A percentile compares a stretch with the other conserved stretches of the same genome.
These are phyloP conservation scores for Potentilla sterilis DNA, from an alignment of 306 rosid species.

Conservation along the genomic window DNA sequence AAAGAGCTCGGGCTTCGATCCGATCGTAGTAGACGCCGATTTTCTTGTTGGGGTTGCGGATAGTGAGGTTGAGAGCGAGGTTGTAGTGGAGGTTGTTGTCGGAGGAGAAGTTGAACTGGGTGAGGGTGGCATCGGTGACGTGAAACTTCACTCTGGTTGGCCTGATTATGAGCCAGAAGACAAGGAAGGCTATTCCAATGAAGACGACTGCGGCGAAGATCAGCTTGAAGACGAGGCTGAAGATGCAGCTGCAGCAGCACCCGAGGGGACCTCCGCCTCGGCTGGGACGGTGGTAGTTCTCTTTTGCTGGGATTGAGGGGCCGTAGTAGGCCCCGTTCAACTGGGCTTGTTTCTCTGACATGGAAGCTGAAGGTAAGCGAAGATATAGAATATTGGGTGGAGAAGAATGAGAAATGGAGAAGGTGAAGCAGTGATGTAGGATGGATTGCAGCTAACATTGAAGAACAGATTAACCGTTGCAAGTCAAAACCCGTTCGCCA, in stretches of 20 bases:
- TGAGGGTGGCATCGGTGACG: slow-evolving; percentile 52
- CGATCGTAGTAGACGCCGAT: slow-evolving; percentile 65
- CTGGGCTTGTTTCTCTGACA: slow-evolving; percentile 46
- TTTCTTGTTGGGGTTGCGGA: slow-evolving; percentile 66
- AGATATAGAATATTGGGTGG: not conserved
- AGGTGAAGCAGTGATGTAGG: too few relatives aligned
- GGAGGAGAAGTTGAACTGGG: slow-evolving; percentile 43
- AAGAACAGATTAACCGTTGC: too few relatives aligned
- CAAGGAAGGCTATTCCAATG: slow-evolving; percentile 28
- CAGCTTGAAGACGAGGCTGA: slow-evolving; percentile 35
- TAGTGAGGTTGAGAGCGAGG: slow-evolving; percentile 27
- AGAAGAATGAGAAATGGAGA: not conserved
- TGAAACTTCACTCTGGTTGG: slow-evolving; percentile 47
- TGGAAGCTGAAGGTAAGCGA: not conserved
- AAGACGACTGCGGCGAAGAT: slow-evolving; percentile 29
- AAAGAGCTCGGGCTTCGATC: slow-evolving; percentile 49
- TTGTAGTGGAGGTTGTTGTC: slow-evolving; percentile 32
- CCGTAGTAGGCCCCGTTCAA: slow-evolving; percentile 86
- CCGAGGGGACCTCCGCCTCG: slow-evolving; percentile 37
- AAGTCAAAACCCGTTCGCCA: too few relatives aligned
- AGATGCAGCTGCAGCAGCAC: slow-evolving; percentile 45
- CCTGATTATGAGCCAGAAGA: slow-evolving; percentile 46
- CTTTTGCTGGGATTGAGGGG: slow-evolving; percentile 62
- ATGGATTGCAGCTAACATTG: too few relatives aligned
- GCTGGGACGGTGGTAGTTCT: slow-evolving; percentile 37